Base-by-base conservation (phyloP, 2,329 filamentous ascomycete genomes). In the Venturia effusa region DNA sequence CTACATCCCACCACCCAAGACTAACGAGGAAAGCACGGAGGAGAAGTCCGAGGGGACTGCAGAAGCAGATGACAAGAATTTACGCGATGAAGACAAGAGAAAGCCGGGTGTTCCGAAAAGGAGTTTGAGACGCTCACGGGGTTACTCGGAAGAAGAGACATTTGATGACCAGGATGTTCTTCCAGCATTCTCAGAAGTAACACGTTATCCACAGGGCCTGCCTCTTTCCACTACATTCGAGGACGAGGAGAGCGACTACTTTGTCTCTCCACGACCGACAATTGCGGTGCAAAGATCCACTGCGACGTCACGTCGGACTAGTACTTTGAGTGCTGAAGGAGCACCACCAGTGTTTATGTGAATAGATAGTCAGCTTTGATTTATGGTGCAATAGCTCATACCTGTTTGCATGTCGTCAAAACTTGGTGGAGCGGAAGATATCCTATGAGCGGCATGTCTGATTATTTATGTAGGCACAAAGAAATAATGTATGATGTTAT, bases 1-100 rank as follows among this genome's bases (percentile, higher is more conserved):
- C 62, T 78, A 78, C 66, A n/a, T 37, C 13, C 27, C 15, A n/a
- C 30, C 51, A 10, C 30, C 27, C 15, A 34, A 55, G 0, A 1
- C 51, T 8, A 30, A 57, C 19, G 30, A 32, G 30, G 51, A 57
- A 17, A 57, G 34, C 8, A 30, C 51, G 27, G 51, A 57, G 24
- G 30, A 57, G 30, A 11, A 57, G 15, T 27, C 51, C 10, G 51
- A 57, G 24, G 30, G 34, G 30, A 11, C 15, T 11, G 51, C 51
- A 57, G 51, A 34, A 57, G 27, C 51, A n/a, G 51, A 57, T 4
- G 51, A 34, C 51, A 57, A 1, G 51, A 37, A 27, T 34, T 13
- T 34, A 11, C 27, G 34, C 6, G 51, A 17, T 1, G 51, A 57
- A 32, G 51, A 57, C 10, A 30, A 57, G 27, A 34, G 8, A 17